Evolutionary conservation across 2,329 filamentous ascomycete genomes (phyloP).

Genomic region (Pseudocercospora fijiensis): DNA sequence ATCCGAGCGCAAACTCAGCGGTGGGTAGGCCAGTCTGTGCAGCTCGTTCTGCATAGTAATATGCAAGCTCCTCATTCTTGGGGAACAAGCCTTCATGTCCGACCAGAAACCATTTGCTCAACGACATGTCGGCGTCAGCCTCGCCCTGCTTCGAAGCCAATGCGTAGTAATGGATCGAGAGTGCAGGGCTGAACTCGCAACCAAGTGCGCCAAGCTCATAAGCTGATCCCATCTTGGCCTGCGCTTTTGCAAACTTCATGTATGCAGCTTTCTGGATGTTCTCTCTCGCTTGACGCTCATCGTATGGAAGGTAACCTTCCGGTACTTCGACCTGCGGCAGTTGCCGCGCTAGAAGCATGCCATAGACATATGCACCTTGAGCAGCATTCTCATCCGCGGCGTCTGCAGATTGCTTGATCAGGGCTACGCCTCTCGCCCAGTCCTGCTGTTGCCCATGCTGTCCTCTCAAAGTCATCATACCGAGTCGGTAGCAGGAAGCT

Average conservation of each 20-base stretch:
- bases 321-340: constrained; percentile 87
- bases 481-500: constrained; percentile 79
- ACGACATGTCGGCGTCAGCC: constrained; percentile 87
- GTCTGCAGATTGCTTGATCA: constrained; percentile 80
- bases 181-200: constrained; percentile 89
- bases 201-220: constrained; percentile 92
- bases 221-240: constrained; percentile 93
- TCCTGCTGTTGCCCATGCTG: constrained; percentile 90
- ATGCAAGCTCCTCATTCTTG: constrained; percentile 94
- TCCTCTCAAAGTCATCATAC: constrained; percentile 95
- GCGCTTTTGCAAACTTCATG: constrained; percentile 91
- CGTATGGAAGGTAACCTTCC: constrained; percentile 65
- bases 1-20: constrained; percentile 93
- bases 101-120: constrained; percentile 98
- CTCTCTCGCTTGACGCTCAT: constrained; percentile 71
- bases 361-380: constrained; percentile 84
- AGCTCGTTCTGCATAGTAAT: constrained; percentile 83
- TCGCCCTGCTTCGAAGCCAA: constrained; percentile 90
- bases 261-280: constrained; percentile 97
- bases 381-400: constrained; percentile 94
- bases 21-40: constrained; percentile 79
- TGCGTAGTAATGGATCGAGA: constrained; percentile 94
- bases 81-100: constrained; percentile 88
- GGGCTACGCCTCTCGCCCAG: constrained; percentile 70
- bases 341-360: constrained; percentile 88